Conservation (phyloP, 73 alveolate genomes). For the Paramecium octaurelia region DNA sequence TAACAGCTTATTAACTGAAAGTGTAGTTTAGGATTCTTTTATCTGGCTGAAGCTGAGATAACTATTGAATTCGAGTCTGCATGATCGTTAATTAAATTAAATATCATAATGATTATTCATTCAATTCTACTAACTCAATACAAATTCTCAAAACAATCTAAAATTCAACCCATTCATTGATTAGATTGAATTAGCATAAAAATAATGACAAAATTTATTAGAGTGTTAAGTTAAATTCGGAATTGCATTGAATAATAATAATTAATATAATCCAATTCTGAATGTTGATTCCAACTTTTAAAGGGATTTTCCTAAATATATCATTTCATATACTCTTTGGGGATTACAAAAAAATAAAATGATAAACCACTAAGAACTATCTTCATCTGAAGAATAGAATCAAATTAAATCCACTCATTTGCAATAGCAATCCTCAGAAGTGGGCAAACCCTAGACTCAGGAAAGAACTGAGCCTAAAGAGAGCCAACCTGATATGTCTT, state of each 20-base stretch:
- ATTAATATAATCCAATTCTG: background rate
- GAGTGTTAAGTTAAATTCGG: background rate
- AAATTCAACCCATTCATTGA: background rate
- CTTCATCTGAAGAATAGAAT: background rate
- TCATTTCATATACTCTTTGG: background rate
- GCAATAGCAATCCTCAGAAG: background rate
- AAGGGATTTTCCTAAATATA: background rate
- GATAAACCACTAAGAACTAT: background rate
- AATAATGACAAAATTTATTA: background rate
- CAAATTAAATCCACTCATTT: background rate
- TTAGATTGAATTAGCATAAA: background rate
- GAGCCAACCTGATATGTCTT: background rate
- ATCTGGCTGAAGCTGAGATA: conserved; percentile 45
- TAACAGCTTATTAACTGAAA: conserved; percentile 15
- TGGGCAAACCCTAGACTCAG: background rate
- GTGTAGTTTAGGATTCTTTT: conserved; percentile 47
- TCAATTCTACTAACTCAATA: background rate
- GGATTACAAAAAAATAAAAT: background rate
- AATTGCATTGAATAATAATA: background rate
- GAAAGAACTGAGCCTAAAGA: background rate
- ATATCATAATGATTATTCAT: background rate
- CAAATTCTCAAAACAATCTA: background rate
- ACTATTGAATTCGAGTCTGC: conserved; percentile 33
- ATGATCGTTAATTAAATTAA: conserved; percentile 30
- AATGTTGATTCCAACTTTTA: background rate